Base-by-base conservation (phyloP, 179 eudicot genomes). In the Corrigiola litoralis region DNA sequence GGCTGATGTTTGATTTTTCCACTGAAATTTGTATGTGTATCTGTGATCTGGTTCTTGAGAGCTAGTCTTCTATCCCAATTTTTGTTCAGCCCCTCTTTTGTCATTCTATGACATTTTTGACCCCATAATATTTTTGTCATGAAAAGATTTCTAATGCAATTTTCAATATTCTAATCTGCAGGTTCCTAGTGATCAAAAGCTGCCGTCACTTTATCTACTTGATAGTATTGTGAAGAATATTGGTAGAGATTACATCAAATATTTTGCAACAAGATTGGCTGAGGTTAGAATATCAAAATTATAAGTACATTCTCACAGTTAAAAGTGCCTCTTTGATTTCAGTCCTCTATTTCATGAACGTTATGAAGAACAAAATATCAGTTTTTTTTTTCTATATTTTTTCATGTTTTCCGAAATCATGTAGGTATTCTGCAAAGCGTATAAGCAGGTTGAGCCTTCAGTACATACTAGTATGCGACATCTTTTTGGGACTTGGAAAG, bases 221-320 rank as follows among this genome's bases (percentile, higher is more conserved):
- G 99, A 95, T 79, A 95, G 99, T 77, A 95, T 95, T 73, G 99
- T 95, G 78, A 95, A 95, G 86, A 91, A 95, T 79, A 91, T 95
- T 73, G 99, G 99, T 59, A 77, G 85, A 76, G 96, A 91, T 70
- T 94, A 90, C 79, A 88, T 94, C 68, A 94, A 90, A 63, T 66
- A 80, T 75, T 94, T 94, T 67, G 91, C 95, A 53, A 69, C 90
- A 59, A 85, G 80, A 73, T 73, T 95, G 46, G 97, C 96, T 24
- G 99, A 95, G 99, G 99, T 95, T 64, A 90, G 99, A 70, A 54
- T 58, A 55, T 80, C 18, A 42, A 45, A 38, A 44, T 28, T 0
- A 33, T 56, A 48, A 34, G 24, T 51, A 4, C 14, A 44, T 13
- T 47, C 36, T 68, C 33, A 53, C 44, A 42, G 34, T 61, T 54